phyloP scores from a whole-genome alignment of 2,329 filamentous ascomycete genomes.

The Cladosporium sp. region DNA sequence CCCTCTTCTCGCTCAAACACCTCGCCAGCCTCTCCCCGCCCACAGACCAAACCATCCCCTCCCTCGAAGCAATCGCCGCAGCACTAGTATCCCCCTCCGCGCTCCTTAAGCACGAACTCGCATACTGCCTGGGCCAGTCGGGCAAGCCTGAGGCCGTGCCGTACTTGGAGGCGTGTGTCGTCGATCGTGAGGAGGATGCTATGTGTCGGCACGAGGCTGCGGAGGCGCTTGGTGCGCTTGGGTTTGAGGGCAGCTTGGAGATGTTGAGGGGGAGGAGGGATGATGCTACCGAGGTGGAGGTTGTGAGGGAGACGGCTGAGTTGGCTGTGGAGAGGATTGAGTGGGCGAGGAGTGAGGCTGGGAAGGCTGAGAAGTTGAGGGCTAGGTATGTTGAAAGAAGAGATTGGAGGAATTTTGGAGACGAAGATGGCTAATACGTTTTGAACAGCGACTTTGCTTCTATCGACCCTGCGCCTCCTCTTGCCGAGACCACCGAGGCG shows the following conservation, averaged over 20 bases:
- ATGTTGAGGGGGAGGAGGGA: slow-evolving; percentile 71
- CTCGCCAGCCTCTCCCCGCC: slow-evolving; percentile 65
- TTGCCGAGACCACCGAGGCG: slow-evolving; percentile 61
- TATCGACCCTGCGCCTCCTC: slow-evolving; percentile 88
- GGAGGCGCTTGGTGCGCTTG: slow-evolving; percentile 86
- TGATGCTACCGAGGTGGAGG: slow-evolving; percentile 67
- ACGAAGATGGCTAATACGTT: background rate
- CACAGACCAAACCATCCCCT: slow-evolving; percentile 54
- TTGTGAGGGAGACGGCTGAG: slow-evolving; percentile 93
- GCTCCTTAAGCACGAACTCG: slow-evolving; percentile 90
- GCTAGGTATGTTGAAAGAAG: slow-evolving; percentile 71
- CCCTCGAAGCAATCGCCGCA: slow-evolving; percentile 78
- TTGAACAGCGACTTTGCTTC: slow-evolving; percentile 81
- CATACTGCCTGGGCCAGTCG: slow-evolving; percentile 93
- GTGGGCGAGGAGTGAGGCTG: slow-evolving; percentile 77
- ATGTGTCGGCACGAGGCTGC: slow-evolving; percentile 98
- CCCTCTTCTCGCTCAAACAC: slow-evolving; percentile 96
- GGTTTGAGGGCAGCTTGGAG: slow-evolving; percentile 66
- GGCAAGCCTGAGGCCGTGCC: slow-evolving; percentile 69
- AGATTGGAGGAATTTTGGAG: too few relatives aligned
- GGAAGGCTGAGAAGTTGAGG: slow-evolving; percentile 70
- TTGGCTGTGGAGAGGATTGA: slow-evolving; percentile 91
- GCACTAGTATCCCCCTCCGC: slow-evolving; percentile 81
- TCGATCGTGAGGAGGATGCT: slow-evolving; percentile 74
- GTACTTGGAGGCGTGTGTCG: slow-evolving; percentile 67